Percentiles rank a stretch among this genome's conserved stretches.
These are phyloP conservation scores for Crithidia expoeki DNA, from an alignment of 208 protist genomes.

Conservation along the genomic window DNA sequence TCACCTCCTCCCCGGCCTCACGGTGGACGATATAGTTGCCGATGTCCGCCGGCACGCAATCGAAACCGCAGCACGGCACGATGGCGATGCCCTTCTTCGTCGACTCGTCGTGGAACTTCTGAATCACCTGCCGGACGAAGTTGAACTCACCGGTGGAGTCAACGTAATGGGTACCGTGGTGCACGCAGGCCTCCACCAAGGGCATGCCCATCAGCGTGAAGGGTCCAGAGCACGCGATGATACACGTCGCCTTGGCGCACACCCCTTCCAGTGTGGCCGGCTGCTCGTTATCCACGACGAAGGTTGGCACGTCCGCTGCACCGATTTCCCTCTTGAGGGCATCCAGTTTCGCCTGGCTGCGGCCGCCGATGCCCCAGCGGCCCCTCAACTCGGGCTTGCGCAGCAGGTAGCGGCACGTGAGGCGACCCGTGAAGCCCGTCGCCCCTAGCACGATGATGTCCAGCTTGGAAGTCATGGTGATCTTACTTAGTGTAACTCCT, in stretches of 20 bases:
- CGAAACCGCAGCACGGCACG: conserved; percentile 88
- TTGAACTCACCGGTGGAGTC: conserved; percentile 92
- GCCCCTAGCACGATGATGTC: conserved; percentile 85
- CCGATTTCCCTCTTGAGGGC: conserved; percentile 58
- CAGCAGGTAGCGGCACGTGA: conserved; percentile 76
- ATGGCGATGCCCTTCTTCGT: conserved; percentile 59
- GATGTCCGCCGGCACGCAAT: conserved; percentile 87
- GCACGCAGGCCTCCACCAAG: conserved; percentile 88
- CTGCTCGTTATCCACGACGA: conserved; percentile 51
- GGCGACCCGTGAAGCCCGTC: conserved; percentile 85
- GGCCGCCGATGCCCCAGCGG: conserved; percentile 81
- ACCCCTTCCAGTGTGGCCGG: conserved; percentile 62
- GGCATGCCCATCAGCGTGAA: conserved; percentile 83
- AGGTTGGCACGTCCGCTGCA: conserved; percentile 38
- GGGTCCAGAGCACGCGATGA: conserved; percentile 84
- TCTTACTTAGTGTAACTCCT: neutral
- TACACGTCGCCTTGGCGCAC: conserved; percentile 44
- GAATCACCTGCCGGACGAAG: conserved; percentile 77
- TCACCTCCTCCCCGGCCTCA: conserved; percentile 48
- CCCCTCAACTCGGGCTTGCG: conserved; percentile 23
- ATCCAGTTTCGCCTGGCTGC: conserved; percentile 66
- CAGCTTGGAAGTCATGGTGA: conserved; percentile 34
- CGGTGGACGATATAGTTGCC: conserved; percentile 78
- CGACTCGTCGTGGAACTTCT: conserved; percentile 74
- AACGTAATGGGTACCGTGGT: conserved; percentile 82